A percentile compares a stretch with the other conserved stretches of the same genome.
Evolutionary conservation across 768 basidiomycete genomes (phyloP).

Genomic region (Collybia mongolica): DNA sequence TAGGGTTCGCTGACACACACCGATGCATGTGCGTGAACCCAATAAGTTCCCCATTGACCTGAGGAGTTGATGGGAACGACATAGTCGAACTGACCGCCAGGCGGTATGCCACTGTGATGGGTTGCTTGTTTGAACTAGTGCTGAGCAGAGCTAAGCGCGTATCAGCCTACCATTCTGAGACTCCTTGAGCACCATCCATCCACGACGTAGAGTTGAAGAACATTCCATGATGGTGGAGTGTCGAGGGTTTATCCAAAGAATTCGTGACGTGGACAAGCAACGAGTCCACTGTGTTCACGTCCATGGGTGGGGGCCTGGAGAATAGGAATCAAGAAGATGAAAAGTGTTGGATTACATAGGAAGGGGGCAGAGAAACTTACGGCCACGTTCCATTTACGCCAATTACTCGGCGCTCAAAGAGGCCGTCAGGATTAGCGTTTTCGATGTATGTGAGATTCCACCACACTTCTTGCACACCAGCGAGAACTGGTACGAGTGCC

Average conservation of each 20-base stretch:
- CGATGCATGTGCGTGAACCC: constrained; percentile 70
- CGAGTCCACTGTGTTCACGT: constrained; percentile 68
- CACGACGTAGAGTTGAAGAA: constrained; percentile 86
- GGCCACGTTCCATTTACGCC: constrained; percentile 96
- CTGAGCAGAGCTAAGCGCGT: neutral
- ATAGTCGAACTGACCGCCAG: constrained; percentile 70
- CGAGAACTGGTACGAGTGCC: constrained; percentile 41
- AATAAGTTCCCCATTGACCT: constrained; percentile 78
- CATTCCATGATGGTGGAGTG: constrained; percentile 94
- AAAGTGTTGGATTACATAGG: neutral
- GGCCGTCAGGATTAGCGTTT: constrained; percentile 81
- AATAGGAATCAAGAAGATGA: constrained; percentile 1
- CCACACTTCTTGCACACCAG: constrained; percentile 75
- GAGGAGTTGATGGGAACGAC: constrained; percentile 66
- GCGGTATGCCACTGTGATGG: constrained; percentile 67
- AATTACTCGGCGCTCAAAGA: constrained; percentile 71
- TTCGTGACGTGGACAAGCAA: constrained; percentile 79
- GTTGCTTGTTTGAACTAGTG: neutral
- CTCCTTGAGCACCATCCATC: constrained; percentile 85
- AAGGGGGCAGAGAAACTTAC: constrained; percentile 44
- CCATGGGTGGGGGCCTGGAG: constrained; percentile 76
- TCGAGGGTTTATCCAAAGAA: constrained; percentile 60
- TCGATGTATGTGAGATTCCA: constrained; percentile 91
- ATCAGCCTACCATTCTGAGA: constrained; percentile 74
- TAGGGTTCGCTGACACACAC: constrained; percentile 28